phyloP scores from a whole-genome alignment of 2,329 filamentous ascomycete genomes.

The Ciborinia camelliae region DNA sequence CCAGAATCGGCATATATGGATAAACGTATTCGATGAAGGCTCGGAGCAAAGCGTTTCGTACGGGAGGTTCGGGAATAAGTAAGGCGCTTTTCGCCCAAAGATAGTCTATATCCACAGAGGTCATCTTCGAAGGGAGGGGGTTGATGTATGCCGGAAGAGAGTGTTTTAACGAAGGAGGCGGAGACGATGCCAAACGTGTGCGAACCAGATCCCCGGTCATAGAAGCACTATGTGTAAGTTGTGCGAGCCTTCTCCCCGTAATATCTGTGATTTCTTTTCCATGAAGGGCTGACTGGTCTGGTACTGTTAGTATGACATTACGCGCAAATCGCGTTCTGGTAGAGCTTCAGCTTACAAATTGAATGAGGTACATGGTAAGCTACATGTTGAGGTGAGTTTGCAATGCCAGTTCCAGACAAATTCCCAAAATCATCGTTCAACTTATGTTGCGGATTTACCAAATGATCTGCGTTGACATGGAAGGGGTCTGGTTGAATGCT shows the following conservation, averaged over 20 bases:
- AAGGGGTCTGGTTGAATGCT: not conserved
- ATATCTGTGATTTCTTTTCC: constrained; percentile 26
- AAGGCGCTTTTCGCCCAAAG: constrained; percentile 81
- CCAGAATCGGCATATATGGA: constrained; percentile 88
- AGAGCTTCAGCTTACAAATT: constrained; percentile 33
- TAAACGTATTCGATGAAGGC: constrained; percentile 88
- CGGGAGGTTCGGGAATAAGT: constrained; percentile 62
- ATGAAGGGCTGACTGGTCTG: constrained; percentile 32
- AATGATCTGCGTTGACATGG: not conserved
- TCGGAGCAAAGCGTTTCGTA: constrained; percentile 78
- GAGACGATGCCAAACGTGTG: constrained; percentile 25
- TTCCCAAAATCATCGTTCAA: constrained; percentile 25
- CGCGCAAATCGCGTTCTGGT: not conserved
- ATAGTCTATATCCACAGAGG: constrained; percentile 78
- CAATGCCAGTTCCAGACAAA: not conserved
- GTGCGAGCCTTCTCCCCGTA: constrained; percentile 12
- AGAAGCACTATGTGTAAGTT: constrained; percentile 31
- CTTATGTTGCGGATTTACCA: constrained; percentile 33
- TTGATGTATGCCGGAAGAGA: constrained; percentile 67
- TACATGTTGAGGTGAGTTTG: not conserved
- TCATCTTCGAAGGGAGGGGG: constrained; percentile 72
- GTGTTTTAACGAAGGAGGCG: constrained; percentile 30
- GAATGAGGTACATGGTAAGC: constrained; percentile 33
- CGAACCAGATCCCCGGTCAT: constrained; percentile 31
- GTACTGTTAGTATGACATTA: constrained; percentile 15